Conservation (phyloP, 257 asterid genomes). For the Nicotiana undulata region DNA sequence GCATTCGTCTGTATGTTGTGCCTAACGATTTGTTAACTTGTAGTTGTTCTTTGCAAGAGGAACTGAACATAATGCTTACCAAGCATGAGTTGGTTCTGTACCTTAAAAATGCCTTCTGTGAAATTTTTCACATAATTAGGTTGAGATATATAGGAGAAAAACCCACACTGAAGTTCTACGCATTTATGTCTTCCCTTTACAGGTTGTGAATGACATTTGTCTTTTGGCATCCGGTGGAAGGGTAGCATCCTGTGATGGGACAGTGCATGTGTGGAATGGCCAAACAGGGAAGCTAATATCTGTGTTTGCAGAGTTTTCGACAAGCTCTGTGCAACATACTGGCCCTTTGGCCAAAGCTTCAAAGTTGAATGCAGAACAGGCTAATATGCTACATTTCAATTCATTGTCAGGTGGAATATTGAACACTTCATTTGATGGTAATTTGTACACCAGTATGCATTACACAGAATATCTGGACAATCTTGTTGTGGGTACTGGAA, state of each 20-base stretch:
- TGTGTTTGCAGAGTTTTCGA: constrained; percentile 58
- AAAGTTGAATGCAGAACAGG: constrained; percentile 58
- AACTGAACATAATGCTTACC: neutral
- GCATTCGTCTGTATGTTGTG: neutral
- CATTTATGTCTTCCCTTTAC: constrained; percentile 16
- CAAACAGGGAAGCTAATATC: constrained; percentile 74
- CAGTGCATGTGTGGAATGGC: constrained; percentile 91
- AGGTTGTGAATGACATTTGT: constrained; percentile 87
- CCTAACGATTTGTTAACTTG: neutral
- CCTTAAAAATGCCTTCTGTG: neutral
- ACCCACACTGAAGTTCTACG: neutral
- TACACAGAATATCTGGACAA: constrained; percentile 55
- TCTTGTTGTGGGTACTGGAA: constrained; percentile 88
- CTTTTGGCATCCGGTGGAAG: constrained; percentile 69
- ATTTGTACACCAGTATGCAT: constrained; percentile 80
- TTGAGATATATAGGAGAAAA: neutral
- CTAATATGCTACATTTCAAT: constrained; percentile 66
- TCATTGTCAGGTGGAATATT: constrained; percentile 69
- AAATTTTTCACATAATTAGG: neutral
- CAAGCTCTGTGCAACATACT: constrained; percentile 20
- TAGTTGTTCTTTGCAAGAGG: neutral
- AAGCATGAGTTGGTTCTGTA: neutral
- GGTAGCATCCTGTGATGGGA: constrained; percentile 99
- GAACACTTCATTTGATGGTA: constrained; percentile 74
- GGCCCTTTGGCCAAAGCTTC: constrained; percentile 42